Percentiles rank a stretch among this genome's conserved stretches.
Conservation (phyloP, 1,139 yeast species). For the Kluyveromyces marxianus region DNA sequence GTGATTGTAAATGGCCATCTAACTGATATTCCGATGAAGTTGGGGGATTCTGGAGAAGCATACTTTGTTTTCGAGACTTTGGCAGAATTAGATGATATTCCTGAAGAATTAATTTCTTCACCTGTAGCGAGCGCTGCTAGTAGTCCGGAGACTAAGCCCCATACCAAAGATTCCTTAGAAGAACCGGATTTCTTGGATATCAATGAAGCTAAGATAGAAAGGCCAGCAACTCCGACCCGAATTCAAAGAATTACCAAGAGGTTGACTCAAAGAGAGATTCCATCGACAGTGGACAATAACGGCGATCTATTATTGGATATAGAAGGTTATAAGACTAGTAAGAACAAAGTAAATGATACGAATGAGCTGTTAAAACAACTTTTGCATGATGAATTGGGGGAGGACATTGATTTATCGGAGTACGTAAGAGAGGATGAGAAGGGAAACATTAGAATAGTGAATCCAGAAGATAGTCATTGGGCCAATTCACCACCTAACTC, state of each 20-base stretch:
- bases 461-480: constrained; percentile 32
- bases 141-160: constrained; percentile 55
- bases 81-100: constrained; percentile 49
- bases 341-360: constrained; percentile 60
- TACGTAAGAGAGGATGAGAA: constrained; percentile 55
- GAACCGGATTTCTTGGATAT: constrained; percentile 54
- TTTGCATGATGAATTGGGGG: constrained; percentile 61
- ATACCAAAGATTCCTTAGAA: constrained; percentile 25
- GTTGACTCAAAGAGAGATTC: constrained; percentile 66
- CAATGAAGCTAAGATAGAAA: constrained; percentile 8
- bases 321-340: constrained; percentile 92
- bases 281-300: constrained; percentile 79
- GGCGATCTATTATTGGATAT: constrained; percentile 90
- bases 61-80: constrained; percentile 90
- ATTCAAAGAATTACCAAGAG: constrained; percentile 51
- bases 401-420: constrained; percentile 41
- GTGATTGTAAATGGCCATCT: constrained; percentile 75
- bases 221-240: constrained; percentile 19
- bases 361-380: constrained; percentile 67
- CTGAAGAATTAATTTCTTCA: constrained; percentile 74
- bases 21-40: constrained; percentile 86
- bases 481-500: constrained; percentile 22
- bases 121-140: constrained; percentile 82
- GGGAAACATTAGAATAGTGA: constrained; percentile 63
- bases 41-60: constrained; percentile 98